These are phyloP conservation scores for Calonectria pseudoturangicola DNA, from an alignment of 2,329 filamentous ascomycete genomes.

Conservation along the genomic window DNA sequence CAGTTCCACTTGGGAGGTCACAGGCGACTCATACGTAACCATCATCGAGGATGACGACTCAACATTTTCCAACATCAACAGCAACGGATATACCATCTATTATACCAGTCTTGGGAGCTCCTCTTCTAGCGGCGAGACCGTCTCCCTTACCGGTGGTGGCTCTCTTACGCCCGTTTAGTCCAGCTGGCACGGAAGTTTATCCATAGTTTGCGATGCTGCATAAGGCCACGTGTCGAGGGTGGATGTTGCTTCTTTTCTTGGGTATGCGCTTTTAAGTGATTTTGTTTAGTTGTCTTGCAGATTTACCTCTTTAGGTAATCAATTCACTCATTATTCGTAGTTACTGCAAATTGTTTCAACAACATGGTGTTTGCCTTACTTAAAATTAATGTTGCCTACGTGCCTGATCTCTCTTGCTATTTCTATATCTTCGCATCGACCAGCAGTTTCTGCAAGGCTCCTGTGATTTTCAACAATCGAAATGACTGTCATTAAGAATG, in stretches of 20 bases:
- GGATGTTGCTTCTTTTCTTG: background rate
- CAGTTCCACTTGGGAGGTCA: constrained; percentile 30
- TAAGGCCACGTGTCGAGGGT: background rate
- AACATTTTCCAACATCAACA: constrained; percentile 32
- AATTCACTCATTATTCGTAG: background rate
- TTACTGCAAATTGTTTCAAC: too few species aligned
- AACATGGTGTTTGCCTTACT: too few species aligned
- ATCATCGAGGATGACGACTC: constrained; percentile 24
- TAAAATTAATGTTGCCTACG: background rate
- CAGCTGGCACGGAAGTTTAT: too few species aligned
- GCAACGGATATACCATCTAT: constrained; percentile 30
- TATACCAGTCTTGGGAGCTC: constrained; percentile 25
- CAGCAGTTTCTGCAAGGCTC: too few species aligned
- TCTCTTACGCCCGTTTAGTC: constrained; percentile 28
- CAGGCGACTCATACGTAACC: constrained; percentile 29
- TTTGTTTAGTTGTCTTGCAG: background rate
- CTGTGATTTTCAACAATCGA: too few species aligned
- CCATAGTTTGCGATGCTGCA: background rate
- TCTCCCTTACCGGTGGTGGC: constrained; percentile 27
- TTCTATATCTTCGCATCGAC: too few species aligned
- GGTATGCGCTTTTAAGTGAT: background rate
- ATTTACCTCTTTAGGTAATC: background rate
- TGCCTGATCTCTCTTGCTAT: too few species aligned
- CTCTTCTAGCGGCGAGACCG: constrained; percentile 22
- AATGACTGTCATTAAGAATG: too few species aligned